phyloP scores from a whole-genome alignment of 306 rosid genomes.

The Gillenia trifoliata region DNA sequence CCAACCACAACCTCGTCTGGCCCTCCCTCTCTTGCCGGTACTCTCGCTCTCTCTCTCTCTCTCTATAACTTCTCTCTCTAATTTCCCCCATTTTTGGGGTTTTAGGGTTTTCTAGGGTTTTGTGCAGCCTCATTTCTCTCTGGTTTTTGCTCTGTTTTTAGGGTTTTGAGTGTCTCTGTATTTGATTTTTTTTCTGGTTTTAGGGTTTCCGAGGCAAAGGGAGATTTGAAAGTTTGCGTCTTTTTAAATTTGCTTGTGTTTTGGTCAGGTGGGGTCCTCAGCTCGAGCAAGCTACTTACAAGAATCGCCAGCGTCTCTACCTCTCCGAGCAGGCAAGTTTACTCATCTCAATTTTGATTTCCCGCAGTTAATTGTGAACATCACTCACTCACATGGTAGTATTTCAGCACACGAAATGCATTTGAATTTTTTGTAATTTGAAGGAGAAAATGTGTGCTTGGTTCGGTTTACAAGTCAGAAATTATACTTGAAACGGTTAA shows the following conservation, averaged over 20 bases:
- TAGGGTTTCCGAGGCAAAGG: neutral
- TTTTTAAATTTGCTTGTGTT: neutral
- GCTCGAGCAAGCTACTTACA: constrained; percentile 71
- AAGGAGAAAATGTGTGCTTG: neutral
- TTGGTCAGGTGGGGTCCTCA: constrained; percentile 87
- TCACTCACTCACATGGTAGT: neutral
- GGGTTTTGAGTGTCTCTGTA: neutral
- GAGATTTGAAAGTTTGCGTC: neutral
- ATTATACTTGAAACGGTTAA: neutral
- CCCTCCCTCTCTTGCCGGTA: constrained; percentile 97
- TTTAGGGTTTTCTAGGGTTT: neutral
- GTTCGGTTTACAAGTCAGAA: neutral
- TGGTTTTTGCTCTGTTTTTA: neutral
- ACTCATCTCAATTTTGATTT: neutral
- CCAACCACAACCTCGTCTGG: constrained; percentile 93
- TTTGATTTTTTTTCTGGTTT: neutral
- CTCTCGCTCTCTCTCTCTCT: neutral
- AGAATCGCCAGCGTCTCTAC: constrained; percentile 85
- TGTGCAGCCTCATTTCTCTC: neutral
- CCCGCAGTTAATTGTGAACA: neutral
- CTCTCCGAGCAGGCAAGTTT: constrained; percentile 75
- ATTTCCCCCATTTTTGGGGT: constrained; percentile 7
- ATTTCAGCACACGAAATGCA: neutral
- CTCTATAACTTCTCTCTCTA: neutral
- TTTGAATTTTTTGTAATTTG: neutral